phyloP scores from a whole-genome alignment of 2,329 filamentous ascomycete genomes.

The Venturia carpophila region DNA sequence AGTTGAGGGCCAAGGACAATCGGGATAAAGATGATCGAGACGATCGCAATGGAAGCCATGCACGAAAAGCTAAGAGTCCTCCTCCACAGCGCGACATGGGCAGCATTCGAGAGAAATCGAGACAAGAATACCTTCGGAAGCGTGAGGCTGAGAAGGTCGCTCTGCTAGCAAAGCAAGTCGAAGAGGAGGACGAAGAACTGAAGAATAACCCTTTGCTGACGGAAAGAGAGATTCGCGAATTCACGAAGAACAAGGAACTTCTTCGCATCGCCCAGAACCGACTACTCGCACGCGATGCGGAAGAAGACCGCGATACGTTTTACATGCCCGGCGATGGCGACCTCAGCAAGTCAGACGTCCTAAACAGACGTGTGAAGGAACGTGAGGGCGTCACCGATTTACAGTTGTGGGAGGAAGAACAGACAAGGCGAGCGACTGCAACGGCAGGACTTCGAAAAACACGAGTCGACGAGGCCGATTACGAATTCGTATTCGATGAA shows the following conservation, averaged over 20 bases:
- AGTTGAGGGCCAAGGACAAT: conserved; percentile 64
- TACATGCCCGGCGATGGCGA: conserved; percentile 93
- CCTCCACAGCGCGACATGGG: conserved; percentile 43
- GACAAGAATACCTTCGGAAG: conserved; percentile 91
- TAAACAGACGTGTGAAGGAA: conserved; percentile 87
- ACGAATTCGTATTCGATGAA: conserved; percentile 89
- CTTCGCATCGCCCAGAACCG: conserved; percentile 76
- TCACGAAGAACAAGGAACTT: conserved; percentile 74
- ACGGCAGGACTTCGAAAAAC: conserved; percentile 66
- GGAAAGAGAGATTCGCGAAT: conserved; percentile 74
- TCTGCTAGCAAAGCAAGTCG: conserved; percentile 81
- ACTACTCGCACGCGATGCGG: conserved; percentile 54
- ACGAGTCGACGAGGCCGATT: conserved; percentile 70
- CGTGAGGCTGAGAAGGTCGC: conserved; percentile 78
- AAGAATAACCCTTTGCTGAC: conserved; percentile 65
- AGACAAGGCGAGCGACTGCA: conserved; percentile 77
- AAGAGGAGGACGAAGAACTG: conserved; percentile 73
- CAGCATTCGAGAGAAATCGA: conserved; percentile 72
- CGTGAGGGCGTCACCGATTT: conserved; percentile 86
- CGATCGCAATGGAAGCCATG: conserved; percentile 56
- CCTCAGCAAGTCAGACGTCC: conserved; percentile 71
- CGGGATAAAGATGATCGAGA: conserved; percentile 59
- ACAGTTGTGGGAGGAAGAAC: conserved; percentile 92
- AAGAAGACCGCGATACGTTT: conserved; percentile 89
- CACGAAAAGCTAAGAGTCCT: conserved; percentile 49